Percentiles rank a stretch among this genome's conserved stretches.
These are phyloP conservation scores for Vinca minor DNA, from an alignment of 257 asterid genomes.

Conservation along the genomic window DNA sequence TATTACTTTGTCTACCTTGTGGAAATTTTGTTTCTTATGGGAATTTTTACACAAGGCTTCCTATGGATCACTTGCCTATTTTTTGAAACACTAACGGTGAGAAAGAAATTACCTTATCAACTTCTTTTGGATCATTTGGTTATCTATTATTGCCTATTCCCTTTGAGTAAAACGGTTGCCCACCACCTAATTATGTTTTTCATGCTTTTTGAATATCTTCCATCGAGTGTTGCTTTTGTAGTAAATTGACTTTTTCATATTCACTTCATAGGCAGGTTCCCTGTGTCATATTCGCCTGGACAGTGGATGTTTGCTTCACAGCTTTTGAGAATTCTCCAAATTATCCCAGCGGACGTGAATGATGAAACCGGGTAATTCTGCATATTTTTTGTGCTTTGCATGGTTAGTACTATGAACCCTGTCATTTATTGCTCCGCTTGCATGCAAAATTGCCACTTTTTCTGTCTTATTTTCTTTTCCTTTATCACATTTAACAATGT, in stretches of 20 bases:
- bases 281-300: constrained; percentile 12
- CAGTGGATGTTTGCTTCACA: constrained; percentile 57
- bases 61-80: no score
- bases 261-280: constrained; percentile 8
- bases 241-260: constrained; percentile 1
- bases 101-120: no score
- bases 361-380: constrained; percentile 41
- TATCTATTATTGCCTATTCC: no score
- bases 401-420: background rate
- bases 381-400: background rate
- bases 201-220: no score
- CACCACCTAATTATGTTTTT: no score
- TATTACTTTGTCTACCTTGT: no score
- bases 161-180: no score
- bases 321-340: constrained; percentile 48
- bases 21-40: no score
- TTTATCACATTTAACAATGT: background rate
- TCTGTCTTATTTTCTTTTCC: background rate
- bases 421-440: background rate
- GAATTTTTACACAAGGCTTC: no score
- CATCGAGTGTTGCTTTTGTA: no score
- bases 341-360: constrained; percentile 41
- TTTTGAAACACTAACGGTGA: no score
- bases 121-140: no score
- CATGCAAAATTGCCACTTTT: background rate